phyloP scores from a whole-genome alignment of 306 rosid genomes.

The Trifolium pratense region DNA sequence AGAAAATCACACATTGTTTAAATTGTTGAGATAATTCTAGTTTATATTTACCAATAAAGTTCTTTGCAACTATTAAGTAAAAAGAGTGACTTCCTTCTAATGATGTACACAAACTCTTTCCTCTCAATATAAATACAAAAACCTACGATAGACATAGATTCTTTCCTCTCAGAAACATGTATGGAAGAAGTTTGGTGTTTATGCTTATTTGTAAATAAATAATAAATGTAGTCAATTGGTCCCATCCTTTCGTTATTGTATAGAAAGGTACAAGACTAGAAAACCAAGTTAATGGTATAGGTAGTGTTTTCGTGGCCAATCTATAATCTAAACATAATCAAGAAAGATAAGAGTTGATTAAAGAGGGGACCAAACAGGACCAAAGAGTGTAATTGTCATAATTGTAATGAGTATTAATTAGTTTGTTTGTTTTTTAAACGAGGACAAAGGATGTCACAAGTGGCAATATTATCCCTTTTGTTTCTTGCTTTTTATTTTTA shows the following conservation, averaged over 20 bases:
- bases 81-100: background rate
- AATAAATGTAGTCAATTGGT: conserved; percentile 45
- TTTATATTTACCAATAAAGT: background rate
- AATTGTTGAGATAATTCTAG: background rate
- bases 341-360: conserved; percentile 28
- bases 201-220: conserved; percentile 1
- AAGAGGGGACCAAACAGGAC: conserved; percentile 41
- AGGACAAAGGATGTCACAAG: conserved; percentile 41
- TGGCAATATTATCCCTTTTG: conserved; percentile 25
- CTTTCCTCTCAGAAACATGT: conserved; percentile 1
- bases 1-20: background rate
- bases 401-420: conserved; percentile 5
- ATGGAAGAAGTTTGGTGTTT: conserved; percentile 23
- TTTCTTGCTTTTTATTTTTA: conserved; percentile 37
- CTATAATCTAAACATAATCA: conserved; percentile 24
- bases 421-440: conserved; percentile 37
- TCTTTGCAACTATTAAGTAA: background rate
- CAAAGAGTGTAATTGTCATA: conserved; percentile 38
- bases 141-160: background rate
- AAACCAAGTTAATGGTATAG: conserved; percentile 18
- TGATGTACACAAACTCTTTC: background rate
- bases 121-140: background rate
- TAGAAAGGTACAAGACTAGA: conserved; percentile 29
- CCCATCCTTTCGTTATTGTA: conserved; percentile 27
- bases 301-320: conserved; percentile 33